Evolutionary conservation across 129 eudicot genomes (phyloP), one percentile per base, ranked within the genome.

Genomic region (Logfia minima): DNA sequence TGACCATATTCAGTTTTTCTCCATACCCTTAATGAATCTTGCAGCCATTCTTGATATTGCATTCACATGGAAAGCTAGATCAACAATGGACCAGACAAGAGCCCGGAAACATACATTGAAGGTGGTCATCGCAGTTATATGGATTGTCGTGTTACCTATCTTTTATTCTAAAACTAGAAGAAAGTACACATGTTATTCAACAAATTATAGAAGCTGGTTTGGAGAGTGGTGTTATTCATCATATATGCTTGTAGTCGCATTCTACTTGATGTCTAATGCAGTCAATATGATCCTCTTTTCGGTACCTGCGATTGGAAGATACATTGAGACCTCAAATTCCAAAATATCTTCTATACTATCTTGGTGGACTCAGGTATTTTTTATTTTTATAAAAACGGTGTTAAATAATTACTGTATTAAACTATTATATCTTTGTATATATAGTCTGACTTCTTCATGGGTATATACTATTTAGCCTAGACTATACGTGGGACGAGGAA

Each of bases 161-260:
- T 85, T 71, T 56, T 95, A 95, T 83, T 78, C 92, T 10, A 77
- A 70, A 75, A 86, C 88, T 52, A 86, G 99, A 84, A 86, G 90
- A 81, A 91, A 81, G 56, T 95, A 91, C 74, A 89, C 88, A 16
- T 95, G 97, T 72, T 86, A 86, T 78, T 86, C 99, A 43, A 28
- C 89, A 55, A 81, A 84, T 77, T 52, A 79, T 19, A 84, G 82
- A 62, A 92, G 92, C 77, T 87, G 90, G 97, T 90, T 95, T 69
- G 96, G 92, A 81, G 96, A 95, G 68, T 95, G 99, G 99, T 95
- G 99, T 79, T 95, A 91, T 84, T 95, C 99, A 11, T 84, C 99
- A 29, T 95, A 89, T 80, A 92, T 92, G 97, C 83, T 95, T 59
- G 99, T 88, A 7, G 97, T 89, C 70, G 88, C 88, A 24, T 74